Evolutionary conservation across 495 filamentous ascomycete genomes (phyloP).

Genomic region (Hypoxylon trugodes): DNA sequence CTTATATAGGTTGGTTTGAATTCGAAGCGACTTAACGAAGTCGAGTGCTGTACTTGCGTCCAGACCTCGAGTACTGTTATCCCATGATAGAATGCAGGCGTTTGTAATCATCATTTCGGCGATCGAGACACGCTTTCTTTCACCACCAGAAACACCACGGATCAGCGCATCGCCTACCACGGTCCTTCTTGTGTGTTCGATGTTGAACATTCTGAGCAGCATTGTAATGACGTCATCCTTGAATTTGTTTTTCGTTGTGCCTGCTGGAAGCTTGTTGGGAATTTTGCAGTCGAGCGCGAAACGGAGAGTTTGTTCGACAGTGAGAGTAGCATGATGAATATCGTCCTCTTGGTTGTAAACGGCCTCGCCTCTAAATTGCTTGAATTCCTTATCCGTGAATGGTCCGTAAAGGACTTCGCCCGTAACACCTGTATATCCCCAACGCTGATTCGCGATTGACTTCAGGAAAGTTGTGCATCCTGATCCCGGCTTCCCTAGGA

Average conservation of each 20-base stretch:
- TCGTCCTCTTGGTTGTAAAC: constrained; percentile 91
- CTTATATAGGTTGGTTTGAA: constrained; percentile 81
- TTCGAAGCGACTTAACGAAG: constrained; percentile 72
- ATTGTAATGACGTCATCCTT: constrained; percentile 73
- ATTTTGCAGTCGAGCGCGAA: constrained; percentile 87
- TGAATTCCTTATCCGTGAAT: constrained; percentile 64
- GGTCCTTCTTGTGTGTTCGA: constrained; percentile 82
- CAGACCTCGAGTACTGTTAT: constrained; percentile 84
- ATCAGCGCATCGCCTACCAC: constrained; percentile 83
- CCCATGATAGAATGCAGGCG: constrained; percentile 78
- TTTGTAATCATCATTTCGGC: constrained; percentile 77
- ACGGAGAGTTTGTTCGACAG: constrained; percentile 81
- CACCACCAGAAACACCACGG: constrained; percentile 86
- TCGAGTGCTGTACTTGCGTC: constrained; percentile 86
- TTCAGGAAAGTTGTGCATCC: constrained; percentile 92
- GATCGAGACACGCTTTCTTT: constrained; percentile 81
- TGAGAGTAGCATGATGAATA: constrained; percentile 80
- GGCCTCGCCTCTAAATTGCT: constrained; percentile 79
- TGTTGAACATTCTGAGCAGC: constrained; percentile 88
- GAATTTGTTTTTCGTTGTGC: constrained; percentile 71
- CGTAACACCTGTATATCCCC: constrained; percentile 77
- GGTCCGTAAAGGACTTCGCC: constrained; percentile 85
- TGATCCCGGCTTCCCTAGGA: constrained; percentile 84
- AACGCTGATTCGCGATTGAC: constrained; percentile 80
- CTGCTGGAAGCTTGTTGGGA: constrained; percentile 73